phyloP scores from a whole-genome alignment of 164 flowering plant species.

The Umbellularia californica region DNA sequence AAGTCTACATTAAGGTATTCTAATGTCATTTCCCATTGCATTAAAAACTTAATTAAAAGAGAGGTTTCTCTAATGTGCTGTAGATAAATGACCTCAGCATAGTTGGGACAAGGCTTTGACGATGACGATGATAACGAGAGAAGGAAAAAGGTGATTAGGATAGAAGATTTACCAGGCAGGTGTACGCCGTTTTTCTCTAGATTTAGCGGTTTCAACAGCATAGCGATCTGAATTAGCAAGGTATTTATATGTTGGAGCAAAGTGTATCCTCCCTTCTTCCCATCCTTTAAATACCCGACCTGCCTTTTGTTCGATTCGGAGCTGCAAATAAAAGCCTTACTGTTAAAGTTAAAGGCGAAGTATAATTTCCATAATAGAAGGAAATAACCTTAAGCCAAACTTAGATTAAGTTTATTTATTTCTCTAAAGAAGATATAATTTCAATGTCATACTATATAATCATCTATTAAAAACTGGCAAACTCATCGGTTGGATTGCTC shows the following conservation, averaged over 20 bases:
- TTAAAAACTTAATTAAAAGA: too few species aligned
- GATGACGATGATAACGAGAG: background rate
- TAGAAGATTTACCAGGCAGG: slow-evolving; percentile 65
- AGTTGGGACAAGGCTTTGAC: too few species aligned
- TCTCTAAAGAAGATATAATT: background rate
- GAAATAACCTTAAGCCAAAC: background rate
- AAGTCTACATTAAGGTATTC: background rate
- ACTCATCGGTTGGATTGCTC: background rate
- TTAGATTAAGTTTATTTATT: too few species aligned
- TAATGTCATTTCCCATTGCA: background rate
- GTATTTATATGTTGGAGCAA: slow-evolving; percentile 91
- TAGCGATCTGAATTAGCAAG: slow-evolving; percentile 60
- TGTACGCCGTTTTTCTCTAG: slow-evolving; percentile 59
- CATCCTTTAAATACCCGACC: slow-evolving; percentile 79
- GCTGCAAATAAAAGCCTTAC: slow-evolving; percentile 32
- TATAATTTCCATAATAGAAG: too few species aligned
- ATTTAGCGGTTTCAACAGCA: slow-evolving; percentile 38
- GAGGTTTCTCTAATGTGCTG: background rate
- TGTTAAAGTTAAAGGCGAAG: too few species aligned
- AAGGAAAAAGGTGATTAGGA: background rate
- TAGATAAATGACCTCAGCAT: too few species aligned
- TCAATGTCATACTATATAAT: too few species aligned
- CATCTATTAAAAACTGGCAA: background rate
- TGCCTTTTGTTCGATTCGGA: slow-evolving; percentile 61
- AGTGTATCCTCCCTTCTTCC: slow-evolving; percentile 77